Base-by-base conservation (phyloP, 768 basidiomycete species). In the Paxillus ammoniavirescens region DNA sequence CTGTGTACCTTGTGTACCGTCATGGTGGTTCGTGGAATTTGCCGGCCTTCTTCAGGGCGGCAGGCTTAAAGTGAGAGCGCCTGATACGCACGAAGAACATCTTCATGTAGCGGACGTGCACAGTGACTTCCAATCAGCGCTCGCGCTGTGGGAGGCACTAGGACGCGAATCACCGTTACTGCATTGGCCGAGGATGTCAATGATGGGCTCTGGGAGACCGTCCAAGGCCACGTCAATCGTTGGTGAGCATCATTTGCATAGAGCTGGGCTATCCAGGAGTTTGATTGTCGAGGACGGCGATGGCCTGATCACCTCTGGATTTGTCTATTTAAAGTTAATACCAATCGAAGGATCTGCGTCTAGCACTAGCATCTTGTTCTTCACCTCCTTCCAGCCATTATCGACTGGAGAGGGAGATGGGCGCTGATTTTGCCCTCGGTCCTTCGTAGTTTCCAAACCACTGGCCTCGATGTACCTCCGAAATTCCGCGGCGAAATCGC, bases 401-500 rank as follows among this genome's bases (percentile, higher is more conserved):
- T 31, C 43, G 14, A 26, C 43, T 15, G 42, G 42, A 26, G 42
- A 43, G 13, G 43, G 26, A 14, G 43, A 14, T 28, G 42, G 21
- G 13, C 35, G 26, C 12, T 36, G 8, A 7, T 38, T 7, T n/a
- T 30, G n/a, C 21, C 54, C 15, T 41, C 30, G 56, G 44, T 43
- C 26, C 41, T 42, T 50, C 17, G 17, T 9, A 18, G 43, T 28
- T 23, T 40, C 23, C 46, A 42, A 43, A 35, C 45, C 38, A 12
- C 18, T 42, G 33, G 13, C 45, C 40, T 49, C 36, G n/a, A 26
- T 46, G 35, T 42, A 36, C 47, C 54, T 36, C 56, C 57, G 45
- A 41, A 67, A 51, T 52, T 63, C 69, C 57, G 54, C 55, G 50
- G 58, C 43, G 36, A 47, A 35, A 31, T 18, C 14, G n/a, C 48